These are phyloP conservation scores for Glutinoglossum americanum DNA, from an alignment of 495 filamentous ascomycete genomes.

Conservation along the genomic window DNA sequence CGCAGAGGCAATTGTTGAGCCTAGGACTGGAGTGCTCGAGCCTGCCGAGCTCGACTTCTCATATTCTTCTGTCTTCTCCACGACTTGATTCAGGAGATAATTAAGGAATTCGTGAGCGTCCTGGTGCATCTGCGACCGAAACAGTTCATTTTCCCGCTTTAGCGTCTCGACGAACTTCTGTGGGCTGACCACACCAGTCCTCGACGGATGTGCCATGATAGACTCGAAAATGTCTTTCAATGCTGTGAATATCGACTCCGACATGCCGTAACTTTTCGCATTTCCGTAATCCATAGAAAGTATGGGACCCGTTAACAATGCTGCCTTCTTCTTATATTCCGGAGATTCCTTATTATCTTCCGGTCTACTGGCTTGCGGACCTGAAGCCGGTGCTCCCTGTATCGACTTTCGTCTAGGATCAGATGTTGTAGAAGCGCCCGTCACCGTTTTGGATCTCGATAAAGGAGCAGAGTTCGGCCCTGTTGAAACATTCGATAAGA, in stretches of 20 bases:
- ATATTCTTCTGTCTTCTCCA: constrained; percentile 76
- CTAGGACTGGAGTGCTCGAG: not conserved
- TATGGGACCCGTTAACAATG: constrained; percentile 66
- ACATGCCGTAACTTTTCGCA: constrained; percentile 66
- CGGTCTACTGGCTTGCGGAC: constrained; percentile 26
- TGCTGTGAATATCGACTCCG: constrained; percentile 80
- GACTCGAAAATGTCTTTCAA: constrained; percentile 94
- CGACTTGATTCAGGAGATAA: constrained; percentile 84
- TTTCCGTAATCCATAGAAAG: constrained; percentile 65
- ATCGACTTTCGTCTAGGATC: constrained; percentile 8
- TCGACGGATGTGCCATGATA: constrained; percentile 56
- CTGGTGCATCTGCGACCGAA: constrained; percentile 88
- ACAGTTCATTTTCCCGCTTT: constrained; percentile 91
- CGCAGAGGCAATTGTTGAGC: not conserved
- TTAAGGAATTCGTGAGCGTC: constrained; percentile 97
- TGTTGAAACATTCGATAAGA: constrained; percentile 12
- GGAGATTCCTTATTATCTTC: constrained; percentile 68
- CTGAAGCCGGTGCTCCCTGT: constrained; percentile 20
- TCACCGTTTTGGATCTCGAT: constrained; percentile 1
- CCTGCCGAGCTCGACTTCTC: constrained; percentile 23
- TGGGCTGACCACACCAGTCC: constrained; percentile 81
- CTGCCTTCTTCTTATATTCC: constrained; percentile 92
- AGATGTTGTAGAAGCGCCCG: not conserved
- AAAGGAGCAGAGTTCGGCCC: not conserved
- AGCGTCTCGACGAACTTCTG: constrained; percentile 85